Conservation (phyloP, 371 early-diverging fungal genomes). For the Lichtheimia hyalospora region DNA sequence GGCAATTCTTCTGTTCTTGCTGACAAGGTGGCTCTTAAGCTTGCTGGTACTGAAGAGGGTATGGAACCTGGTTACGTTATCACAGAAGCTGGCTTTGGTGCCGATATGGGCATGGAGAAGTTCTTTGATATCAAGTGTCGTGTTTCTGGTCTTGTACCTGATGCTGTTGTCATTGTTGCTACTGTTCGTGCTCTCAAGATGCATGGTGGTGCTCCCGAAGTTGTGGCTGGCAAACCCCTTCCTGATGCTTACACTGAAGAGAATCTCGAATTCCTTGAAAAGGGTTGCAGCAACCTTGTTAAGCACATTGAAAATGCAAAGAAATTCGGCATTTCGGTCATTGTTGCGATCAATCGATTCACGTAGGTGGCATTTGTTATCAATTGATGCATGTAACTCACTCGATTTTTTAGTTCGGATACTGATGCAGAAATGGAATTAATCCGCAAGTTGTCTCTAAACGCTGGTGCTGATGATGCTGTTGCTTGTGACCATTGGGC, state of each 20-base stretch:
- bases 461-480: constrained; percentile 89
- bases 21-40: constrained; percentile 91
- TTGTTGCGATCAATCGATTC: constrained; percentile 94
- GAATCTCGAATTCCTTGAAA: constrained; percentile 78
- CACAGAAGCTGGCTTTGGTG: constrained; percentile 97
- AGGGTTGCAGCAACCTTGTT: constrained; percentile 83
- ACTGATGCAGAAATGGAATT: constrained; percentile 85
- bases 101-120: constrained; percentile 99
- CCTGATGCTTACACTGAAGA: constrained; percentile 86
- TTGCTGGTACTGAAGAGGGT: constrained; percentile 73
- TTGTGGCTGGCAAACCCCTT: constrained; percentile 88
- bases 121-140: constrained; percentile 98
- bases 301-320: constrained; percentile 91
- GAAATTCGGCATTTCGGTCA: constrained; percentile 88
- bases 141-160: constrained; percentile 82
- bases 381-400: not conserved
- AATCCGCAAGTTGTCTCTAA: constrained; percentile 68
- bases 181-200: constrained; percentile 95
- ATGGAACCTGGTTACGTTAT: constrained; percentile 87
- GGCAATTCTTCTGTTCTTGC: constrained; percentile 95
- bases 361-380: constrained; percentile 32
- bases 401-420: constrained; percentile 59
- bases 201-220: constrained; percentile 98
- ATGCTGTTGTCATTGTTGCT: constrained; percentile 94
- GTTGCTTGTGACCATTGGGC: constrained; percentile 92